phyloP scores from a whole-genome alignment of 202 grass and related monocot genomes.

The Hordeum pubiflorum region DNA sequence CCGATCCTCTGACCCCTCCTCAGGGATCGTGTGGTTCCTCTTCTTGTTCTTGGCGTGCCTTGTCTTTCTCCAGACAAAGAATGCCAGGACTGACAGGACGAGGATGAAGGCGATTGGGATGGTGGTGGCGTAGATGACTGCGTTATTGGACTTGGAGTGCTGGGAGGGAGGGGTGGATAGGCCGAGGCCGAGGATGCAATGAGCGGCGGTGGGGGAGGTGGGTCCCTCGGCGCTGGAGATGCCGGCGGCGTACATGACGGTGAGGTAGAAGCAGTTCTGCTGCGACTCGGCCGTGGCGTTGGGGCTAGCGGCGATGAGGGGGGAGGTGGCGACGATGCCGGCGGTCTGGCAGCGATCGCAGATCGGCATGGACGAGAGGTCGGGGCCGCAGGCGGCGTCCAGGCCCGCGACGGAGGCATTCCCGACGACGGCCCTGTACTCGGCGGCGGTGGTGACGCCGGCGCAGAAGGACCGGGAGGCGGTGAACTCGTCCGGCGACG shows the following conservation, averaged over 20 bases:
- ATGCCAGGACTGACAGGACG: conserved; percentile 13
- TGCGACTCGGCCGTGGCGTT: neutral
- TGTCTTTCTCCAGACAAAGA: conserved; percentile 38
- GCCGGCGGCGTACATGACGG: conserved; percentile 57
- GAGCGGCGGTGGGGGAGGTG: conserved; percentile 35
- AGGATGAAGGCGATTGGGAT: conserved; percentile 42
- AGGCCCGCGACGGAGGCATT: conserved; percentile 23
- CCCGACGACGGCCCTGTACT: conserved; percentile 37
- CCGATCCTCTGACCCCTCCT: conserved; percentile 19
- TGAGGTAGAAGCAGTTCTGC: conserved; percentile 49
- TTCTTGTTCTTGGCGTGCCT: conserved; percentile 22
- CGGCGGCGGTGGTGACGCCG: conserved; percentile 32
- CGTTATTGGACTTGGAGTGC: conserved; percentile 15
- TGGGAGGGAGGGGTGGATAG: neutral
- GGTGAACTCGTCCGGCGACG: conserved; percentile 14
- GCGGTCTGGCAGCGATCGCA: conserved; percentile 41
- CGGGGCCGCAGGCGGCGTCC: conserved; percentile 43
- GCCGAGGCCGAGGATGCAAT: conserved; percentile 54
- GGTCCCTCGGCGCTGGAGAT: conserved; percentile 50
- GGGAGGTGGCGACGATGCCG: conserved; percentile 28
- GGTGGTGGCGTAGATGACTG: conserved; percentile 36
- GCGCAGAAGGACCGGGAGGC: conserved; percentile 52
- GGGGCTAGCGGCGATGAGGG: conserved; percentile 33
- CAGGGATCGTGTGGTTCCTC: conserved; percentile 15
- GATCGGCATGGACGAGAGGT: conserved; percentile 13